These are phyloP conservation scores for Guyanaporus albipodus DNA, from an alignment of 768 basidiomycete genomes.

Conservation along the genomic window DNA sequence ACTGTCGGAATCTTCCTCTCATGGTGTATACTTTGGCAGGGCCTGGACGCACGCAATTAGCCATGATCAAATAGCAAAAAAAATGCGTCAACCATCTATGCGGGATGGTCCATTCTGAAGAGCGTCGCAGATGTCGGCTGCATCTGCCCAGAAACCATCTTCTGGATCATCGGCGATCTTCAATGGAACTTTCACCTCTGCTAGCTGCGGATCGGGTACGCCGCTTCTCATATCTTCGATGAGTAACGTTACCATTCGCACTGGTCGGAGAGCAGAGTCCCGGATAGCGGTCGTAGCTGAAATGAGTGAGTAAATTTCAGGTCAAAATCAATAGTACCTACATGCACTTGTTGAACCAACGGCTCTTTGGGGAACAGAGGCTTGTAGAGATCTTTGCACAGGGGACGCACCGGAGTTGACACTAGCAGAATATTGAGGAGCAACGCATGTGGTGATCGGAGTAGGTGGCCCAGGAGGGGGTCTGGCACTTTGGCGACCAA, in stretches of 20 bases:
- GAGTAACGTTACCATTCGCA: constrained; percentile 61
- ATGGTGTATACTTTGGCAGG: constrained; percentile 63
- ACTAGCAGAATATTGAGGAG: constrained; percentile 6
- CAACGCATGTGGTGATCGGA: neutral
- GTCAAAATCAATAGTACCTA: constrained; percentile 14
- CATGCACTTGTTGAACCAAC: constrained; percentile 34
- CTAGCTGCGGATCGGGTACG: constrained; percentile 52
- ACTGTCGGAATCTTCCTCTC: constrained; percentile 66
- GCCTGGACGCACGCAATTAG: constrained; percentile 36
- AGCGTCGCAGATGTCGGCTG: constrained; percentile 52
- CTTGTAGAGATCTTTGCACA: constrained; percentile 1
- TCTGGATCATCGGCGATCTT: constrained; percentile 42
- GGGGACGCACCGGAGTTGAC: constrained; percentile 1
- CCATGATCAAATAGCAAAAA: neutral
- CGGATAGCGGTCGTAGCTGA: constrained; percentile 12
- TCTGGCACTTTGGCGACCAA: constrained; percentile 2
- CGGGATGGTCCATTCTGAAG: constrained; percentile 61
- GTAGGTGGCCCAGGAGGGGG: constrained; percentile 8
- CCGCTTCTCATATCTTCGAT: constrained; percentile 61
- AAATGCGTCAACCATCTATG: constrained; percentile 55
- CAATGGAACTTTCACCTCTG: constrained; percentile 63
- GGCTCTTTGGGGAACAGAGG: neutral
- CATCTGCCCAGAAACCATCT: constrained; percentile 70
- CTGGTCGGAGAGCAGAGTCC: constrained; percentile 14
- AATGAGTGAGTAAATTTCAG: constrained; percentile 5